Conservation (phyloP, 1,284 basidiomycete species). For the Ceraceosorus bombacis region DNA sequence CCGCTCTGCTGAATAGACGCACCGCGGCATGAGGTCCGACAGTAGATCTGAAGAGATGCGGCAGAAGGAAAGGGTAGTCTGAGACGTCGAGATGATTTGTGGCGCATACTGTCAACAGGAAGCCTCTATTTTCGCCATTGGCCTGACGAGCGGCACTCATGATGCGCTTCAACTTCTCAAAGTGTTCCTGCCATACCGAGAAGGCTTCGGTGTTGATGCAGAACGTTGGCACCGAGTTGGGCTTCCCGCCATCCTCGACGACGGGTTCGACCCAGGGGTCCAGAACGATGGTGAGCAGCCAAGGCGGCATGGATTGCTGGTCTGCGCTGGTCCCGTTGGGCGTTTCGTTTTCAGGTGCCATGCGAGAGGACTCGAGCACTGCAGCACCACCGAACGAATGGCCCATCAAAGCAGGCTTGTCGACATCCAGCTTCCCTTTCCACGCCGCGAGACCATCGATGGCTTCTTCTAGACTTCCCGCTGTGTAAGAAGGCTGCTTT, state of each 20-base stretch:
- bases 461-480: constrained; percentile 8
- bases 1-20: constrained; percentile 21
- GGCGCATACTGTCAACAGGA: constrained; percentile 19
- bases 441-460: constrained; percentile 20
- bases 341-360: constrained; percentile 23
- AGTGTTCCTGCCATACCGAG: constrained; percentile 32
- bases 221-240: constrained; percentile 26
- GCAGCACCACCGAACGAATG: constrained; percentile 48
- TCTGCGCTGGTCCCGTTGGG: no score
- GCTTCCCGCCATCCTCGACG: constrained; percentile 15
- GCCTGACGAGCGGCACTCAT: constrained; percentile 17
- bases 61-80: constrained; percentile 36
- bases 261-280: constrained; percentile 25
- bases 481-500: not conserved
- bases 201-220: constrained; percentile 40
- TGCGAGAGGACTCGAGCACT: constrained; percentile 28
- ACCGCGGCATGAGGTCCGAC: constrained; percentile 26
- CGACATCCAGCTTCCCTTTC: constrained; percentile 35
- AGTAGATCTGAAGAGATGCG: constrained; percentile 33
- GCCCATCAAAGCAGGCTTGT: constrained; percentile 22
- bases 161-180: constrained; percentile 25
- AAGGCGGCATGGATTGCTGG: not conserved
- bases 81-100: constrained; percentile 32
- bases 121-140: constrained; percentile 21
- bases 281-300: constrained; percentile 6